A percentile compares a stretch with the other conserved stretches of the same genome.
phyloP scores from a whole-genome alignment of 2,329 filamentous ascomycete genomes.

The Aspergillus uvarum region DNA sequence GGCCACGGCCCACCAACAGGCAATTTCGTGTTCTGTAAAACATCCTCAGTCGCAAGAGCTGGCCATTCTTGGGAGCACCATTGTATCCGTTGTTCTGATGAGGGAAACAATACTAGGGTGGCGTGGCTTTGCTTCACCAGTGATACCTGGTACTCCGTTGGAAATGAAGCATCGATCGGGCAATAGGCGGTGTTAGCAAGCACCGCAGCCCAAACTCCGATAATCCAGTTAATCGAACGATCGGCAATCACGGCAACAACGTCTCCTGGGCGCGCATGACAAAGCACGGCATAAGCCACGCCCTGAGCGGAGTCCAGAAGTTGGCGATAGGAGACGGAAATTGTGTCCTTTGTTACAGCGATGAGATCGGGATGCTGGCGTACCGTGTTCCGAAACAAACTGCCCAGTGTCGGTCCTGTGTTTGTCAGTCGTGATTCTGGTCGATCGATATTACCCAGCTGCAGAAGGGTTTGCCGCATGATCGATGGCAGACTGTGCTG shows the following conservation, averaged over 20 bases:
- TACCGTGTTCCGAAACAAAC: no score
- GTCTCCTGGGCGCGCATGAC: conserved; percentile 8
- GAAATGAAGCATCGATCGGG: conserved; percentile 24
- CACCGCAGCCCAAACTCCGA: conserved; percentile 9
- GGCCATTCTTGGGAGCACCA: no score
- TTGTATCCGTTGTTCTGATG: no score
- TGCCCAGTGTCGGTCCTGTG: no score
- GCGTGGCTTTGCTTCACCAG: background rate
- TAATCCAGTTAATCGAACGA: conserved; percentile 19
- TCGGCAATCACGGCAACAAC: conserved; percentile 14
- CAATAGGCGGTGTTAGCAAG: conserved; percentile 12
- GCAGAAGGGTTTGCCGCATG: no score
- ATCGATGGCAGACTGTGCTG: no score
- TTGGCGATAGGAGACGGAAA: conserved; percentile 7
- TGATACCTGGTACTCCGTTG: background rate
- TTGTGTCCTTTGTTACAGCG: conserved; percentile 2
- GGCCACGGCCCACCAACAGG: no score
- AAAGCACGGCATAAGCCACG: conserved; percentile 1
- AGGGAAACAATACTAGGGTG: conserved; percentile 1
- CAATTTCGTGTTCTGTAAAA: no score
- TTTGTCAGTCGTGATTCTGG: no score
- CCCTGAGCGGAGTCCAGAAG: background rate
- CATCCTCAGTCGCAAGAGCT: no score
- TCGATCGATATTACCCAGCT: no score
- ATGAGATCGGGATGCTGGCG: no score